Conservation (phyloP, 805 yeast species). For the Zygotorulaspora chibaensis region DNA sequence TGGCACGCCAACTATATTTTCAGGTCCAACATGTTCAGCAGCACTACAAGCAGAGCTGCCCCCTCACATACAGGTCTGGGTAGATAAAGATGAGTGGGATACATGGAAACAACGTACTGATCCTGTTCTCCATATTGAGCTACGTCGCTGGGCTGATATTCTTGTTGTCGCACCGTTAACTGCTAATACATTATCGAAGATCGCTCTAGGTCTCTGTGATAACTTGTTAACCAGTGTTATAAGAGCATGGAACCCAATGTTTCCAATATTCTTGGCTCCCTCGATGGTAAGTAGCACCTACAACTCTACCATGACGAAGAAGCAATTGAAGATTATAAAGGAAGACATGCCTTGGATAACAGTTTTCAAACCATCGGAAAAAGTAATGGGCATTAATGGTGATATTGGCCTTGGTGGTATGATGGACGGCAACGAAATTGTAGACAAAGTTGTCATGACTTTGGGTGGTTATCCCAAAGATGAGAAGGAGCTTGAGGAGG, state of each 20-base stretch:
- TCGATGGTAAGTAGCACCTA: conserved; percentile 94
- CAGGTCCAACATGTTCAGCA: conserved; percentile 4
- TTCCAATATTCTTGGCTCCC: conserved; percentile 88
- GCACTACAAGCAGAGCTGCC: conserved; percentile 52
- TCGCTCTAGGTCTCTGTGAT: conserved; percentile 88
- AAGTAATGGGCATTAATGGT: conserved; percentile 87
- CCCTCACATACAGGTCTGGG: conserved; percentile 79
- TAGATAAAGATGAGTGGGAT: conserved; percentile 91
- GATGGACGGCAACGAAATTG: conserved; percentile 96
- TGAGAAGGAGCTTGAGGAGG: conserved; percentile 47
- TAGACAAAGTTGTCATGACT: conserved; percentile 73
- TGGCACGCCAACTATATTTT: conserved; percentile 5
- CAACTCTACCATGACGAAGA: conserved; percentile 80
- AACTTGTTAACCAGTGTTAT: conserved; percentile 85
- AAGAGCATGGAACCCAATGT: conserved; percentile 92
- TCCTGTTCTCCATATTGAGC: conserved; percentile 91
- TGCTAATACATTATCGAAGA: conserved; percentile 87
- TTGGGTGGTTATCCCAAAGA: conserved; percentile 59
- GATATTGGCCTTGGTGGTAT: conserved; percentile 99
- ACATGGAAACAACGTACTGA: conserved; percentile 80
- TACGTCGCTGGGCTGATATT: conserved; percentile 95
- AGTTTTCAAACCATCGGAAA: conserved; percentile 89
- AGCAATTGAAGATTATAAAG: conserved; percentile 67
- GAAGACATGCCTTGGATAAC: conserved; percentile 97
- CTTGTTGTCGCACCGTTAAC: conserved; percentile 90